Base-by-base conservation (phyloP, 1,284 basidiomycete species). In the Heterobasidion annosum region DNA sequence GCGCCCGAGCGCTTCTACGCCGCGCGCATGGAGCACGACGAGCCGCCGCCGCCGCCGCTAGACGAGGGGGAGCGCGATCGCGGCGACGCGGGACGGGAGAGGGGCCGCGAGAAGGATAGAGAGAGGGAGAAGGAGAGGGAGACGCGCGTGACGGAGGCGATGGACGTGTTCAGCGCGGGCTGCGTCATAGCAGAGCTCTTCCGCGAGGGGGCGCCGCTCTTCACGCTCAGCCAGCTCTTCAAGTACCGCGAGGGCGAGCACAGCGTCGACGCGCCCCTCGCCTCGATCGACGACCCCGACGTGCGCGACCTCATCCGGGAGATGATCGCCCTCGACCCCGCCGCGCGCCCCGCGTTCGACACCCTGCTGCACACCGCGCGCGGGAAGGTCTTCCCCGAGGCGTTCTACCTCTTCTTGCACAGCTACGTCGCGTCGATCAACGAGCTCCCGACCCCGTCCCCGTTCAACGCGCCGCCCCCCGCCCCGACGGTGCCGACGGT, bases 151-250 rank as follows among this genome's bases (percentile, higher is more conserved):
- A 94, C 92, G 0, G 94, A 99, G 69, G 80, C 91, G 2, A 99
- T 99, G 97, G 97, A 99, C 67, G 91, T 96, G 52, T 99, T 99
- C 66, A 93, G 93, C 57, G 82, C 85, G 0, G 97, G 97, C 34
- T 99, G 96, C 67, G 95, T 98, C 15, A 83, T 99, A 35, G 93
- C 95, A 0, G 97, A 99, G 70, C 78, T 99, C 57, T 99, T 97
- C 75, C 77, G 95, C 45, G 97, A 99, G 66, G 97, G 97, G 0
- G 84, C 91, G 0, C 91, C 92, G 1, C 79, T 97, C 42, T 99
- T 99, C 73, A 96, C 92, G 0, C 77, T 99, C 48, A 93, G 91
- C 64, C 96, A 98, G 66, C 74, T 99, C 52, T 98, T 93, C 79
- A 95, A 96, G 67, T 99, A 97, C 63, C 77, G 93, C 19, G 86